Evolutionary conservation across 495 filamentous ascomycete species (phyloP).

Genomic region (Aspergillus affinis): DNA sequence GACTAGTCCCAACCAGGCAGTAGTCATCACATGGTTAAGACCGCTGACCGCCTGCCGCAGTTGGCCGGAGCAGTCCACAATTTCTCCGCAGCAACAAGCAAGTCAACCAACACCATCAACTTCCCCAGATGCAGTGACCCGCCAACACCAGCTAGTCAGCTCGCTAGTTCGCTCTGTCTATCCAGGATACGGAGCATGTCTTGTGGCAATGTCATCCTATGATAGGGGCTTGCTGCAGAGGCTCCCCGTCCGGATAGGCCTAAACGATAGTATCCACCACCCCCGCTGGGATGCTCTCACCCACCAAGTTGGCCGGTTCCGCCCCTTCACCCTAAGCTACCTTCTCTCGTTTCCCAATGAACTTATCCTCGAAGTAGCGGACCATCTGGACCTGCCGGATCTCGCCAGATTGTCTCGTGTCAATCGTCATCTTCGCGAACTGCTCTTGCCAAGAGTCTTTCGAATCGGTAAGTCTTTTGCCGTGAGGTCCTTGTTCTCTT

Average conservation of each 20-base stretch:
- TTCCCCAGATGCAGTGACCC: neutral
- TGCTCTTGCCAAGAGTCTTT: neutral
- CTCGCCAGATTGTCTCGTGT: neutral
- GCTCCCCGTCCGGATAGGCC: neutral
- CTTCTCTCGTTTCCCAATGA: neutral
- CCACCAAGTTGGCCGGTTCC: neutral
- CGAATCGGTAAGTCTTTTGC: neutral
- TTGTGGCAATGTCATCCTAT: neutral
- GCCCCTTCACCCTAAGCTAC: neutral
- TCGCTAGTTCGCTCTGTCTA: neutral
- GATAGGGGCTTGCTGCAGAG: neutral
- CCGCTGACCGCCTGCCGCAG: neutral
- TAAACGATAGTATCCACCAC: neutral
- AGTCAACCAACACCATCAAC: neutral
- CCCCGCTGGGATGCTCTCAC: neutral
- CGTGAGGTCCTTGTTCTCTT: too few relatives aligned
- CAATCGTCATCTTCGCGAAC: neutral
- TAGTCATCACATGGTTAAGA: neutral
- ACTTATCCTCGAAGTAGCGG: neutral
- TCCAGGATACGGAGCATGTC: neutral
- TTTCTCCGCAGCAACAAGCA: neutral
- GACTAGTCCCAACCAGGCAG: neutral
- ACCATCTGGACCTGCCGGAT: neutral
- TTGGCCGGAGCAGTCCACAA: neutral
- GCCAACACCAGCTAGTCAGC: neutral